Evolutionary conservation across 306 rosid genomes (phyloP), one percentile per base, ranked within the genome.

Genomic region (Amphicarpaea edgeworthii): DNA sequence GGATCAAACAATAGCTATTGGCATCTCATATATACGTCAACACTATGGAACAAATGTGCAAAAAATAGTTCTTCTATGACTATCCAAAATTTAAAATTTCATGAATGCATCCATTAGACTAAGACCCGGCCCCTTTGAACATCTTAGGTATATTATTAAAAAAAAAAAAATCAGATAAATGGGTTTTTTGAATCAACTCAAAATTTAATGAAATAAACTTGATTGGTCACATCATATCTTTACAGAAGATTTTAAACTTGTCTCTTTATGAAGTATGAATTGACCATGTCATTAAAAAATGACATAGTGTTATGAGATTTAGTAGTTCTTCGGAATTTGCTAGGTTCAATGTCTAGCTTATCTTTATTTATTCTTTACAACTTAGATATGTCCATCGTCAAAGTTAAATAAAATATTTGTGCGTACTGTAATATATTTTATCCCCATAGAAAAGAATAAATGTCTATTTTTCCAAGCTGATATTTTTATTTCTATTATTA

Each of bases 211-310:
- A 34, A 68, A 38, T 40, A 9, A 24, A 42, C 16, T 21, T 23
- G 73, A 51, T 54, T 55, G 58, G 78, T 82, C 78, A 71, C 82
- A 70, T 63, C 85, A 63, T 77, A 82, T 82, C 85, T 76, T 55
- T 70, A 54, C 20, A 23, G 49, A 55, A 65, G 76, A 77, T 77
- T 82, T 82, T 69, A 61, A 77, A 54, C 16, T 54, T 71, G 75
- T 64, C 70, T 42, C 37, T 70, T 41, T 82, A 61, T 61, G 63
- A 30, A 28, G 49, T 63, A 47, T 43, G 59, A 76, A 53, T 70
- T 76, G 78, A 82, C 85, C 62, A 69, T 61, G 60, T 51, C 58
- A 68, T 73, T 67, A 73, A 80, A 74, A 74, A 46, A 21, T 55
- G 24, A 55, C 16, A 5, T 34, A 2, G 20, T 37, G 42, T 43